Conservation (phyloP, 2,329 filamentous ascomycete genomes). For the Stagonosporopsis vannaccii region DNA sequence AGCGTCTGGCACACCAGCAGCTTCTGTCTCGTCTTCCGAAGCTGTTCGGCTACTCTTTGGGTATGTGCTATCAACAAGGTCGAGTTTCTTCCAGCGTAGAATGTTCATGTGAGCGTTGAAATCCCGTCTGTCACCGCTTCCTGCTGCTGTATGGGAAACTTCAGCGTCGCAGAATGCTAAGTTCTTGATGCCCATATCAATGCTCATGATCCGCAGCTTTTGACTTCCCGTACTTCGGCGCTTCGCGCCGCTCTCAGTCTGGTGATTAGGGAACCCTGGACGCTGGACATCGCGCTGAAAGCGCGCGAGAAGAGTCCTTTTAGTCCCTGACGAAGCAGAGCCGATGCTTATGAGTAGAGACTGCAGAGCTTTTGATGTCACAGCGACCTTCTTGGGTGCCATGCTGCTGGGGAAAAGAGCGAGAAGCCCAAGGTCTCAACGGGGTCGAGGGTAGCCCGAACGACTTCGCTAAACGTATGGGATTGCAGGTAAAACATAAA, state of each 20-base stretch:
- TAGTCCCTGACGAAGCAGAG: conserved; percentile 65
- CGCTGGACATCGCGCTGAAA: conserved; percentile 53
- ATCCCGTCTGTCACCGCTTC: not conserved
- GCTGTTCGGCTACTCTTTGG: not conserved
- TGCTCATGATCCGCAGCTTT: conserved; percentile 67
- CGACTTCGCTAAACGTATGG: no score
- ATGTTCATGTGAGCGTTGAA: conserved; percentile 33
- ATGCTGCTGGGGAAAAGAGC: conserved; percentile 8
- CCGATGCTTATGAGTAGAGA: conserved; percentile 68
- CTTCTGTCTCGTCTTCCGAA: not conserved
- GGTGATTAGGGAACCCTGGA: conserved; percentile 5
- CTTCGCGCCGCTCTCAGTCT: conserved; percentile 31
- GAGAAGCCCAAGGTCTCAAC: not conserved
- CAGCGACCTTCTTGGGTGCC: conserved; percentile 22
- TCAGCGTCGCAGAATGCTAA: conserved; percentile 74
- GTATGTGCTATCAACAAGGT: conserved; percentile 26
- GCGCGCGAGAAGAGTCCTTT: conserved; percentile 61
- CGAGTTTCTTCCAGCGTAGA: conserved; percentile 41
- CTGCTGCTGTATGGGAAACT: conserved; percentile 28
- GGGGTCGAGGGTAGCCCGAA: no score
- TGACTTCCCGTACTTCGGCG: not conserved
- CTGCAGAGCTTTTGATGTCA: conserved; percentile 63
- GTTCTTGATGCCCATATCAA: conserved; percentile 86
- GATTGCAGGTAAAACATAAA: not conserved
- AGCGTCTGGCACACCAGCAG: not conserved